Conservation (phyloP, 2,329 filamentous ascomycete species). For the Eutypella sp. region DNA sequence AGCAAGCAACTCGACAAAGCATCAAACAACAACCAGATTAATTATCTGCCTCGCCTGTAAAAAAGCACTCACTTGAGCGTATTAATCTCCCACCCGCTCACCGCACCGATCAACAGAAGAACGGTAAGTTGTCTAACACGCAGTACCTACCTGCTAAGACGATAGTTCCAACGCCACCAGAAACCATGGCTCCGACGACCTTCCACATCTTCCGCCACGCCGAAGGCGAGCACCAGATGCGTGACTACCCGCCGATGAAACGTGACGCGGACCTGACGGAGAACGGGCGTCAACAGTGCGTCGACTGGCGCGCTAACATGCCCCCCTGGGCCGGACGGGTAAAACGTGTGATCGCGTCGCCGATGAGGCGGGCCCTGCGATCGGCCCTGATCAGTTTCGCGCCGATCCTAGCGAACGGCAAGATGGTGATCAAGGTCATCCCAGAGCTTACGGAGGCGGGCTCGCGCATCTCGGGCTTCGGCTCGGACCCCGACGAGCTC, state of each 20-base stretch:
- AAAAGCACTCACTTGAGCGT: too few species aligned
- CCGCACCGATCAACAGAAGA: too few species aligned
- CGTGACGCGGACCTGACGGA: neutral
- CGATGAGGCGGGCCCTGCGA: neutral
- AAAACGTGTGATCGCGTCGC: neutral
- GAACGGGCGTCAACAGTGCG: neutral
- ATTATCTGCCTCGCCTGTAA: too few species aligned
- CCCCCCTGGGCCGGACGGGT: neutral
- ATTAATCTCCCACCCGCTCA: too few species aligned
- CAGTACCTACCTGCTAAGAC: neutral
- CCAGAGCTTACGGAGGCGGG: neutral
- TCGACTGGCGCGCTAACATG: neutral
- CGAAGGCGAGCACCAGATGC: neutral
- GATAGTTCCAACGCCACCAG: too few species aligned
- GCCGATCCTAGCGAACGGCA: neutral
- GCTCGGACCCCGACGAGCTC: neutral
- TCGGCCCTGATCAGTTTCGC: neutral
- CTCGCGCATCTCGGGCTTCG: neutral
- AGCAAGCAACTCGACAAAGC: too few species aligned
- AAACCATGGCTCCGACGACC: neutral
- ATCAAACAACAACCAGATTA: too few species aligned
- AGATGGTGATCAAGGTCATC: neutral
- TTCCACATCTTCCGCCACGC: neutral
- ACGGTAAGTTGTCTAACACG: too few species aligned
- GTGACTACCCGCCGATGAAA: neutral